A percentile compares a stretch with the other conserved stretches of the same genome.
Evolutionary conservation across 1,284 basidiomycete genomes (phyloP).

Genomic region (Singerocomus inundabilis): DNA sequence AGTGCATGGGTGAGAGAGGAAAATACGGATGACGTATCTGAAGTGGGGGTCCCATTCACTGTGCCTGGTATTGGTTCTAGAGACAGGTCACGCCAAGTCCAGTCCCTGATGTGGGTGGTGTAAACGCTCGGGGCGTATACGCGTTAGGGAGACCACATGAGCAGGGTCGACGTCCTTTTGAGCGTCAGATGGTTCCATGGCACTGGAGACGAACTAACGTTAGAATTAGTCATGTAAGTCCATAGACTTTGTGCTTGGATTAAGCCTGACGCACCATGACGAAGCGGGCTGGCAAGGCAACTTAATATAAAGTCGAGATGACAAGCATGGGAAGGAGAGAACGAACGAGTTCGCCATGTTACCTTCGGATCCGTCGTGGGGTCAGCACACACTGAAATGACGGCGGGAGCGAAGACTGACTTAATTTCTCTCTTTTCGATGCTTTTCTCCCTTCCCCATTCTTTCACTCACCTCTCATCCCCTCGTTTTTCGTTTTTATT

Average conservation of each 20-base stretch:
- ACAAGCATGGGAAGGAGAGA: conserved; percentile 11
- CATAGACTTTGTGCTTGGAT: conserved; percentile 6
- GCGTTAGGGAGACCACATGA: background rate
- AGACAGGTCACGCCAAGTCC: no score
- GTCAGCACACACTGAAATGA: background rate
- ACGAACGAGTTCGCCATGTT: background rate
- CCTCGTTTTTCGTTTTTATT: background rate
- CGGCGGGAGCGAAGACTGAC: no score
- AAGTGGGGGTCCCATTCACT: no score
- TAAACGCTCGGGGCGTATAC: no score
- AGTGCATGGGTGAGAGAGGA: no score
- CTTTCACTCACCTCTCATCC: no score
- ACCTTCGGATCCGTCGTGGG: conserved; percentile 9
- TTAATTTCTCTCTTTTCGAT: no score
- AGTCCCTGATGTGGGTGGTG: background rate
- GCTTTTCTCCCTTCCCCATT: no score
- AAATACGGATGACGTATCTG: background rate
- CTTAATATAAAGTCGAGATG: background rate
- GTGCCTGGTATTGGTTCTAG: no score
- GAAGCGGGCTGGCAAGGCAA: background rate
- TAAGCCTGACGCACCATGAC: background rate
- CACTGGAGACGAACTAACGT: conserved; percentile 7
- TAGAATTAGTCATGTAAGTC: background rate
- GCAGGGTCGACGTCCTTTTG: background rate
- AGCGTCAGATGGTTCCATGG: background rate